Percentiles rank a stretch among this genome's conserved stretches.
Evolutionary conservation across 1,284 basidiomycete species (phyloP).

Genomic region (Hypsizygus ulmarius): DNA sequence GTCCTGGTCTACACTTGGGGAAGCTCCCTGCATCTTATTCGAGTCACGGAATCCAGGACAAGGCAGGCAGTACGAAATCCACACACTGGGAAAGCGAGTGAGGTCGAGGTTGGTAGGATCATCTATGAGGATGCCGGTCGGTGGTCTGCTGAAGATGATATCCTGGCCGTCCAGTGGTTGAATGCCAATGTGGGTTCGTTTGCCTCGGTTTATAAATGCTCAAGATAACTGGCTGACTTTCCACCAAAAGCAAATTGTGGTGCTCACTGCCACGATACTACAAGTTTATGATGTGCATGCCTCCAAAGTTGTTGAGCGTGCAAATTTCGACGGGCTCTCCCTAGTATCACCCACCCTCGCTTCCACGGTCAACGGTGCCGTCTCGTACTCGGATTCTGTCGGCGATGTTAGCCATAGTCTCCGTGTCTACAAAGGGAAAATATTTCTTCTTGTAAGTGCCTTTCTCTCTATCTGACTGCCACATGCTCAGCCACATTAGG

Average conservation of each 20-base stretch:
- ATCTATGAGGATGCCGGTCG: constrained; percentile 53
- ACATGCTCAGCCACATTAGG: constrained; percentile 38
- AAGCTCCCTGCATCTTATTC: constrained; percentile 58
- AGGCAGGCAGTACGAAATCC: constrained; percentile 49
- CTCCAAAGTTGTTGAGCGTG: constrained; percentile 54
- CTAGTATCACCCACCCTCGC: constrained; percentile 54
- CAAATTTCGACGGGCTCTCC: constrained; percentile 52
- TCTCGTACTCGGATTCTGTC: constrained; percentile 49
- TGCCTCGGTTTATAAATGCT: constrained; percentile 14
- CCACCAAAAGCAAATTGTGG: constrained; percentile 54
- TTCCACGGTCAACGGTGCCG: constrained; percentile 44
- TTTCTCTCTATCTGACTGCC: constrained; percentile 1
- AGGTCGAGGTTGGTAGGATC: constrained; percentile 62
- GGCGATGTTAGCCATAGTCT: constrained; percentile 71
- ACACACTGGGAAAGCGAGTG: constrained; percentile 58
- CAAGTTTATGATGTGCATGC: constrained; percentile 70
- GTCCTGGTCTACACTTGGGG: constrained; percentile 86
- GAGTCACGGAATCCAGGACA: constrained; percentile 60
- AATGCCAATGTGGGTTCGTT: constrained; percentile 68
- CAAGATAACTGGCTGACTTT: constrained; percentile 11
- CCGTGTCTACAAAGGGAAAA: constrained; percentile 83
- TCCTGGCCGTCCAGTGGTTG: constrained; percentile 72
- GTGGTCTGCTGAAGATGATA: constrained; percentile 55
- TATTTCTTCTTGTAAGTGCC: constrained; percentile 80
- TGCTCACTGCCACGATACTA: constrained; percentile 57